Base-by-base conservation (phyloP, 2,329 filamentous ascomycete genomes). In the Fusarium sp. region DNA sequence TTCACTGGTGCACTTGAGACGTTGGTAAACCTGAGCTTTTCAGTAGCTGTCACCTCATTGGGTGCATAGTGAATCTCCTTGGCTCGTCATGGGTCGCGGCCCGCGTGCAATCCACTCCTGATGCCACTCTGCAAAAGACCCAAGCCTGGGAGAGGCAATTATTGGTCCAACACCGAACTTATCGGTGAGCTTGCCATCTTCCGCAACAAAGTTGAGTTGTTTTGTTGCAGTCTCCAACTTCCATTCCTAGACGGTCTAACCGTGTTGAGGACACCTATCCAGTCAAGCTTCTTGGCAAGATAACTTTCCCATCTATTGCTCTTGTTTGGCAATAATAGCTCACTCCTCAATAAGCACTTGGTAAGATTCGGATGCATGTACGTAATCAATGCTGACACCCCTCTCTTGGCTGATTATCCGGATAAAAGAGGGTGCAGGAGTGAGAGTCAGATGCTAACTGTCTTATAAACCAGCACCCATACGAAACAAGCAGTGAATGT, bases 321-420 rank as follows among this genome's bases (percentile, higher is more conserved):
- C 23, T n/a, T 12, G 4, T 18, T 38, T 6, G 15, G 13, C 50
- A 10, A 40, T 28, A 5, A 25, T 23, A n/a, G 18, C 13, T 25
- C 40, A 21, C 23, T 47, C 19, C 25, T 25, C 16, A 23, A 28
- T 61, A 63, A 46, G 42, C 35, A 63, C 33, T 60, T 74, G 32
- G 68, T 67, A 30, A 66, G 60, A 33, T 13, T 69, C 19, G 25
- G 44, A 64, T 38, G 46, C 38, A 38, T 50, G n/a, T 40, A 46
- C 40, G 44, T 65, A 59, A 53, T 37, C 38, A 58, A 49, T 28
- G 30, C 50, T 69, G 50, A 57, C 28, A 19, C 28, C 40, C 52
- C 28, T 60, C 44, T 25, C 44, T 53, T 57, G 38, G 44, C 44
- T 35, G 16, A 11, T 23, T 33, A 42, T 28, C n/a, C 30, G 35